Base-by-base conservation (phyloP, 352 stramenopile species). In the Hyaloperonospora brassicae region DNA sequence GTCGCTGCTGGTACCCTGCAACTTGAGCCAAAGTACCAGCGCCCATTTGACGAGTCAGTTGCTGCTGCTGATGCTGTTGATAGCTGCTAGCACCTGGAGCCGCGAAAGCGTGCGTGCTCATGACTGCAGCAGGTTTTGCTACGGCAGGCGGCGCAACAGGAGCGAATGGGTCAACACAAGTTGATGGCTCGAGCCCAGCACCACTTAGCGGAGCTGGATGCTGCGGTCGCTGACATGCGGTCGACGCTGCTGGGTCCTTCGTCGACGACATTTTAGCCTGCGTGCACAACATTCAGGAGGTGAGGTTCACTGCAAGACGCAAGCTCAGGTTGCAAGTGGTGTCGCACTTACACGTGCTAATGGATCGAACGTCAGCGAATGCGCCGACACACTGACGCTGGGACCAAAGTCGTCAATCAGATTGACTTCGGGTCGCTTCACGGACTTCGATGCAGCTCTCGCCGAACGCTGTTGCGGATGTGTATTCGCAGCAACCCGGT, bases 331-430 rank as follows among this genome's bases (percentile, higher is more conserved):
- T 44, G 48, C 21, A 52, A 23, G 14, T 17, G n/a, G 30, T 23
- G 22, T 17, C 7, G 34, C 9, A 76, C 74, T 56, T 61, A 89
- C 79, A 47, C 59, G 73, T 17, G 64, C 76, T 5, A 92, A 56
- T 9, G 79, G 82, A 58, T 92, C 82, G 48, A 92, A 92, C 8
- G 88, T 67, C 55, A 92, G 52, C 27, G 76, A 53, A 55, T 89
- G 77, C 22, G 73, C 82, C 4, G 82, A 75, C 6, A 87, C 68
- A 24, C 60, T 87, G 36, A 86, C 64, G 25, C 54, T 80, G 1
- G 81, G 74, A 0, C 61, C 72, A 57, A 84, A 85, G 44, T 89
- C 80, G 43, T 83, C 82, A 34, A 93, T 77, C 34, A 93, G 52
- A 45, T 93, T 86, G 55, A 93, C 86, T 50, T 90, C 78, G 5